Evolutionary conservation across 2,329 filamentous ascomycete species (phyloP).

Genomic region (Hypomyces perniciosus): DNA sequence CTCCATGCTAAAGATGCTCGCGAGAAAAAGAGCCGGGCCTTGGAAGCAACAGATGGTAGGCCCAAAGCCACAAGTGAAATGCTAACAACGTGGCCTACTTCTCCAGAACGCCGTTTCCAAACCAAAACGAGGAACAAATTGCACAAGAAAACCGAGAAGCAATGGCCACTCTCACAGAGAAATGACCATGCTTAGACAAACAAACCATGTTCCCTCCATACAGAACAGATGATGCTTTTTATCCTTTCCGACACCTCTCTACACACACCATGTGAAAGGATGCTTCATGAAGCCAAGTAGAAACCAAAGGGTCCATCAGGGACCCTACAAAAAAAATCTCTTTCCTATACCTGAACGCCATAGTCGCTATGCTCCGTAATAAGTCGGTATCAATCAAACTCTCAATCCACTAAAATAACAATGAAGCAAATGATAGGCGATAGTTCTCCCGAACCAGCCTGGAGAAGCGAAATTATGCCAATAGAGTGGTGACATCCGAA

Average conservation of each 20-base stretch:
- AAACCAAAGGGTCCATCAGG: conserved; percentile 5
- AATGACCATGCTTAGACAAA: background rate
- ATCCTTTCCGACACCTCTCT: conserved; percentile 1
- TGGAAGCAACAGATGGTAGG: conserved; percentile 5
- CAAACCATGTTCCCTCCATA: background rate
- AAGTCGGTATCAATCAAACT: conserved; percentile 14
- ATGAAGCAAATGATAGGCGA: conserved; percentile 15
- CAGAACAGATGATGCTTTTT: background rate
- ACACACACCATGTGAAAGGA: background rate
- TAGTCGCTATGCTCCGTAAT: conserved; percentile 36
- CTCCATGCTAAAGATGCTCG: conserved; percentile 5
- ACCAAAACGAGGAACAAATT: background rate
- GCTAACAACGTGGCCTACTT: background rate
- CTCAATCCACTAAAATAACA: conserved; percentile 17
- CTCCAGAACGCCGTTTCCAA: conserved; percentile 10
- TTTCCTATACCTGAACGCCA: conserved; percentile 28
- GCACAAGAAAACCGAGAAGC: background rate
- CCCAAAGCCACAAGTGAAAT: background rate
- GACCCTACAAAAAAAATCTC: conserved; percentile 17
- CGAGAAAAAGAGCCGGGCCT: background rate
- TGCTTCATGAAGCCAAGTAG: background rate
- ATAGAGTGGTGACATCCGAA: background rate
- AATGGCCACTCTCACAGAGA: background rate
- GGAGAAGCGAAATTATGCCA: conserved; percentile 10
- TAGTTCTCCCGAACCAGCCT: conserved; percentile 2